Base-by-base conservation (phyloP, 108 stramenopile genomes). In the Cylindrotheca fusiformis region DNA sequence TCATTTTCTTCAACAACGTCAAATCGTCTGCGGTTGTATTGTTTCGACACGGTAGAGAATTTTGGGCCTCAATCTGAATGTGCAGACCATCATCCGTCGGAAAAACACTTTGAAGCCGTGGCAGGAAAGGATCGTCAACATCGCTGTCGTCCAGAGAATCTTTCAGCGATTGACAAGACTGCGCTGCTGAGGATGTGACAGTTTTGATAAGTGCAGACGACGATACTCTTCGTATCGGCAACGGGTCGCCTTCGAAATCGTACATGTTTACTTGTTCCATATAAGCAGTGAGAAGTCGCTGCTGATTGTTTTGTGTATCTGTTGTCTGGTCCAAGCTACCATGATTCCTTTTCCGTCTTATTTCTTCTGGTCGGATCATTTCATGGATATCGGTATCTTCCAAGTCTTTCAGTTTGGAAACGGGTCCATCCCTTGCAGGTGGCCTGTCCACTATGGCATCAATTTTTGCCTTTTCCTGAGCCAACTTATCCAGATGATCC, bases 51-150 rank as follows among this genome's bases (percentile, higher is more conserved):
- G 89, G 75, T 58, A 89, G 69, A 62, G 80, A 77, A 63, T 94
- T 91, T 57, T 94, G 93, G 1, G 93, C 90, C 8, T 90, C 73
- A 56, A 94, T 89, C 45, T 90, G 75, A 20, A 94, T 82, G 48
- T 64, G 71, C 22, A 76, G 76, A 3, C 90, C 93, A 66, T 94
- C 86, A 24, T 80, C 59, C 24, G 81, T 74, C 1, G 93, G 93
- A 63, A 94, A 90, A 17, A 94, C 90, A 60, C 91, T 89, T 57
- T 94, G 93, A 31, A 94, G 91, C 90, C 90, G 90, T 14, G 93
- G 93, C 23, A 94, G 52, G 63, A 86, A 94, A 23, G 93, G 84
- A 74, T 94, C 93, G 1, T 67, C 71, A 49, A 87, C 80, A 1
- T 76, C 79, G 47, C 56, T 55, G 14, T 82, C 78, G 58, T 89